Conservation (phyloP, 306 rosid genomes). For the Gleditsia sinensis region DNA sequence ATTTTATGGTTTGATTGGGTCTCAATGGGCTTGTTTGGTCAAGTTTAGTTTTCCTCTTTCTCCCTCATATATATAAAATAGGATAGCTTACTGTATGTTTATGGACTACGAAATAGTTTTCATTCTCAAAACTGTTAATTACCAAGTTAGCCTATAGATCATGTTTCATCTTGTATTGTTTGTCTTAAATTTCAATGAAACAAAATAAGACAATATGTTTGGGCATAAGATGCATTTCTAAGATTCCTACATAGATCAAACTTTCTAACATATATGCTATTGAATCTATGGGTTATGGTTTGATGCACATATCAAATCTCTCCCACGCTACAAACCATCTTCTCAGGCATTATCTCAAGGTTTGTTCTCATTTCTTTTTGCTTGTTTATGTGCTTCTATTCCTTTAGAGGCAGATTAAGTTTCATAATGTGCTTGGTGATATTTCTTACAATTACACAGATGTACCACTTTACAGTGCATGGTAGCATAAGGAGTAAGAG, state of each 20-base stretch:
- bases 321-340: slow-evolving; percentile 48
- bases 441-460: slow-evolving; percentile 50
- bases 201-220: slow-evolving; percentile 73
- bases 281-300: slow-evolving; percentile 51
- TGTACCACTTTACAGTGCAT: slow-evolving; percentile 70
- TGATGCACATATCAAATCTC: slow-evolving; percentile 49
- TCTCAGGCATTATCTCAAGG: slow-evolving; percentile 57
- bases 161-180: slow-evolving; percentile 10
- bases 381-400: slow-evolving; percentile 22
- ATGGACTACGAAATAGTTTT: slow-evolving; percentile 3
- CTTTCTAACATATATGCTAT: slow-evolving; percentile 73
- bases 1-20: not conserved
- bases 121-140: slow-evolving; percentile 10
- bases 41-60: not conserved
- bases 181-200: slow-evolving; percentile 36
- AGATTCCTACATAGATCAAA: slow-evolving; percentile 55
- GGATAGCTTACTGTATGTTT: not conserved
- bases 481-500: slow-evolving; percentile 62
- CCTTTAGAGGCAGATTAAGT: slow-evolving; percentile 15
- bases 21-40: slow-evolving; percentile 8
- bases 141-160: not conserved
- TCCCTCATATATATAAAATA: not conserved
- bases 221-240: slow-evolving; percentile 54
- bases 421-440: not conserved
- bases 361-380: slow-evolving; percentile 51